A percentile compares a stretch with the other conserved stretches of the same genome.
Evolutionary conservation across 2,329 filamentous ascomycete species (phyloP).

Genomic region (Verticillium zaregamsianum): DNA sequence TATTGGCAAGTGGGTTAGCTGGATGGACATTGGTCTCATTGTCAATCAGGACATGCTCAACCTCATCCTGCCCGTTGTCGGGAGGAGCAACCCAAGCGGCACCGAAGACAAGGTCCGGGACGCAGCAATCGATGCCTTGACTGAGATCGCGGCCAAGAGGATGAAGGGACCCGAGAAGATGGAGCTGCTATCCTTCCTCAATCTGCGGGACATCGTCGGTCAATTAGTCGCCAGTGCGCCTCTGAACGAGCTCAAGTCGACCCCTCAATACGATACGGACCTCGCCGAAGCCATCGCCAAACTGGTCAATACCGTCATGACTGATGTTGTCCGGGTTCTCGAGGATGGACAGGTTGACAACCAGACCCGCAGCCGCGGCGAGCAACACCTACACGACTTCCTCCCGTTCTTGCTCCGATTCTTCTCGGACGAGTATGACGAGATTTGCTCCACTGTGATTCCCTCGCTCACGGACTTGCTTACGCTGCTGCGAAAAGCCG

Average conservation of each 20-base stretch:
- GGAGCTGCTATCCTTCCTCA: slow-evolving; percentile 87
- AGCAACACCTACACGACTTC: slow-evolving; percentile 78
- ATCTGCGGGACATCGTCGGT: slow-evolving; percentile 77
- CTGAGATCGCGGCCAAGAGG: slow-evolving; percentile 95
- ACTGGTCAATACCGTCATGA: slow-evolving; percentile 84
- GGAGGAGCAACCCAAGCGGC: slow-evolving; percentile 60
- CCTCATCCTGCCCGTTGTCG: slow-evolving; percentile 80
- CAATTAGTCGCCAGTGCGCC: slow-evolving; percentile 83
- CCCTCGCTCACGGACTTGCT: slow-evolving; percentile 89
- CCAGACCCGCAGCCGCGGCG: slow-evolving; percentile 67
- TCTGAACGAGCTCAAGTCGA: slow-evolving; percentile 72
- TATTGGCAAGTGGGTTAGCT: slow-evolving; percentile 97
- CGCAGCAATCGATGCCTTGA: slow-evolving; percentile 90
- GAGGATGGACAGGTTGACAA: slow-evolving; percentile 62
- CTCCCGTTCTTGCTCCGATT: slow-evolving; percentile 85
- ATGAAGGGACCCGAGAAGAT: slow-evolving; percentile 94
- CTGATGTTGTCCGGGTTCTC: slow-evolving; percentile 82
- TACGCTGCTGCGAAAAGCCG: slow-evolving; percentile 80
- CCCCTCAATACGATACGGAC: slow-evolving; percentile 88
- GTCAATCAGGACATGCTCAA: slow-evolving; percentile 86
- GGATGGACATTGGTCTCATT: slow-evolving; percentile 93
- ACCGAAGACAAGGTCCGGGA: slow-evolving; percentile 77
- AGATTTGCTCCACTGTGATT: slow-evolving; percentile 94
- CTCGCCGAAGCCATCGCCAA: slow-evolving; percentile 93
- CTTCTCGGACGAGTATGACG: slow-evolving; percentile 97